phyloP scores from a whole-genome alignment of 495 filamentous ascomycete genomes.

The Terfezia boudieri region DNA sequence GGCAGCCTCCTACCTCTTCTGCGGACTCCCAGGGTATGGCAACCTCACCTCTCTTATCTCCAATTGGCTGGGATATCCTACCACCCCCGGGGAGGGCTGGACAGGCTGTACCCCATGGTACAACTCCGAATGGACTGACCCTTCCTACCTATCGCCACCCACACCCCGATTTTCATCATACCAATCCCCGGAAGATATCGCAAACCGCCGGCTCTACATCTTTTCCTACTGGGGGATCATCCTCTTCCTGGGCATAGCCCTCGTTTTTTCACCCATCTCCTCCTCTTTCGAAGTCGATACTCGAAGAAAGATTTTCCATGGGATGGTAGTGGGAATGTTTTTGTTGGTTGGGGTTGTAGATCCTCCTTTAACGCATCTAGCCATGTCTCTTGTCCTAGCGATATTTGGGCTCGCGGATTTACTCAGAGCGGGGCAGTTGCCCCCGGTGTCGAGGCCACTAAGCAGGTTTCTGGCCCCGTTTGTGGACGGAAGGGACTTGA shows the following conservation, averaged over 20 bases:
- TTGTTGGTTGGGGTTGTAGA: slow-evolving; percentile 68
- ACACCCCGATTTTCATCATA: neutral
- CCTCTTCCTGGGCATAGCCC: slow-evolving; percentile 42
- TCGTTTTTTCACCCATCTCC: slow-evolving; percentile 49
- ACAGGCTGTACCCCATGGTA: neutral
- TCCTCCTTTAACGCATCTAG: slow-evolving; percentile 58
- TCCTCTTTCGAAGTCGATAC: slow-evolving; percentile 66
- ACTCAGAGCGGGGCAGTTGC: slow-evolving; percentile 72
- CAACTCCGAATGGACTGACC: neutral
- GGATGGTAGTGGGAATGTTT: slow-evolving; percentile 93
- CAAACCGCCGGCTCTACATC: slow-evolving; percentile 62
- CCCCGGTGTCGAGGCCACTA: slow-evolving; percentile 61
- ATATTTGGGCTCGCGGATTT: slow-evolving; percentile 76
- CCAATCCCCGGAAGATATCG: slow-evolving; percentile 13
- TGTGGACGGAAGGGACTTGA: slow-evolving; percentile 79
- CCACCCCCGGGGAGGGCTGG: neutral
- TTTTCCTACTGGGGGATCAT: slow-evolving; percentile 47
- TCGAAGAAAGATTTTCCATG: slow-evolving; percentile 94
- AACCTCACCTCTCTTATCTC: slow-evolving; percentile 11
- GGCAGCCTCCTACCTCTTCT: slow-evolving; percentile 75
- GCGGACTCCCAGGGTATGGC: slow-evolving; percentile 40
- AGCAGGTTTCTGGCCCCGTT: slow-evolving; percentile 76
- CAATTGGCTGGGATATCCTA: neutral
- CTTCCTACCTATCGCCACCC: neutral
- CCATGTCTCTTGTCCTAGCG: slow-evolving; percentile 47